Evolutionary conservation across 1,284 basidiomycete species (phyloP), one percentile per base, ranked within the genome.

Genomic region (Ustilago curta): DNA sequence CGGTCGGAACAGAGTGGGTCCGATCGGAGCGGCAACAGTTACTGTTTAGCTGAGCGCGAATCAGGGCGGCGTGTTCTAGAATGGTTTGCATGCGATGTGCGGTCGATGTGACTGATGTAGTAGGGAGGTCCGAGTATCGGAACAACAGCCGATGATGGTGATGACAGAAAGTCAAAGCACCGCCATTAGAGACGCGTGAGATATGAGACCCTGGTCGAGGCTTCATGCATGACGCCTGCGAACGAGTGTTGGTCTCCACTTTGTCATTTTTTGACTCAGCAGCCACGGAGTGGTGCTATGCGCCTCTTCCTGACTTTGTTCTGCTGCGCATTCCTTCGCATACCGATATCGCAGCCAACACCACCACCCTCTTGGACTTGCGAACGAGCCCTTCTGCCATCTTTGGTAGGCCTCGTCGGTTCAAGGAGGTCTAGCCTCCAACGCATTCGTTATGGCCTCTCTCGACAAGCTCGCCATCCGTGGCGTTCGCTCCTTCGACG

Each of bases 401-500:
- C 21, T n/a, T 18, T n/a, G 50, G 35, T 32, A 40, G 37, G 35
- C 35, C 35, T 37, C 16, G 35, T 37, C 14, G 14, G 35, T 37
- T 37, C 35, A 37, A 37, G 35, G 16, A 37, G 35, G 12, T 48
- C n/a, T 1, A 31, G n/a, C 18, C 27, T 16, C 14, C 2, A 2
- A 1, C 25, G 23, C 35, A 5, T 8, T 43, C 18, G 48, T 21
- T 18, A 82, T 83, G 82, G 80, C 80, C 5, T 79, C 78, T 51
- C 73, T 83, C 43, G 80, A 83, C 76, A 83, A 84, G 70, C 74
- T 85, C 54, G 83, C 84, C 66, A 84, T 85, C 52, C 82, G 84
- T 25, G 83, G 84, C 56, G 84, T 86, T 56, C 84, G 86, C 29
- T 83, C 83, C 27, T 87, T 87, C 55, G 86, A 87, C 87, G 93